Percentiles rank a stretch among this genome's conserved stretches.
These are phyloP conservation scores for Chimonanthus praecox DNA, from an alignment of 164 flowering plant genomes.

Conservation along the genomic window DNA sequence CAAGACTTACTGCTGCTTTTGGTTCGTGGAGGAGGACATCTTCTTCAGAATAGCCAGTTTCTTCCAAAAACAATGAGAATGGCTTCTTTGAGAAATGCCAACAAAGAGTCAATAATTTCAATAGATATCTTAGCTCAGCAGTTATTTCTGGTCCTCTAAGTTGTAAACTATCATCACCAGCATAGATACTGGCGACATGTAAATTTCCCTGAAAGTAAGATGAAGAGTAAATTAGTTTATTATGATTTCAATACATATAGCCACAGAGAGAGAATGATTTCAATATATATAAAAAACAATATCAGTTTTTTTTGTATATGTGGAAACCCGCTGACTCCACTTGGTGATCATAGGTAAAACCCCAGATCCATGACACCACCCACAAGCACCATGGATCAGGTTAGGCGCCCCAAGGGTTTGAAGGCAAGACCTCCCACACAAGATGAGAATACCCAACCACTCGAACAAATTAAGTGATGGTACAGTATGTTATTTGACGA, in stretches of 20 bases:
- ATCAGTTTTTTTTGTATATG: too few relatives aligned
- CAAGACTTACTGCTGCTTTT: conserved; percentile 81
- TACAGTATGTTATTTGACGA: neutral
- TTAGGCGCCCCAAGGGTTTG: too few relatives aligned
- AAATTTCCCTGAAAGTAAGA: conserved; percentile 65
- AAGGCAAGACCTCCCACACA: too few relatives aligned
- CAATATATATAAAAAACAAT: too few relatives aligned
- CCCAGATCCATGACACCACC: too few relatives aligned
- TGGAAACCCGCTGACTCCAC: too few relatives aligned
- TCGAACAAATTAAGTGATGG: too few relatives aligned
- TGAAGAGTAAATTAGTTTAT: neutral
- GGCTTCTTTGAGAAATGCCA: conserved; percentile 99
- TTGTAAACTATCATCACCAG: conserved; percentile 67
- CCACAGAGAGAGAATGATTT: neutral
- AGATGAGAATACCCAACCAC: too few relatives aligned
- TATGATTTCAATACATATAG: neutral
- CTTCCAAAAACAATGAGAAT: conserved; percentile 74
- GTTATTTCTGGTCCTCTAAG: conserved; percentile 65
- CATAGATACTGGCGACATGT: conserved; percentile 65
- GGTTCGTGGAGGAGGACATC: conserved; percentile 93
- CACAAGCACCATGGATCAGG: too few relatives aligned
- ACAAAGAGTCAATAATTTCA: conserved; percentile 75
- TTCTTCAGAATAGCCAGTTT: conserved; percentile 72
- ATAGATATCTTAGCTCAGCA: conserved; percentile 63
- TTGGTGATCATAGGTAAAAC: too few relatives aligned